These are phyloP conservation scores for Nigrograna mackinnonii DNA, from an alignment of 2,329 filamentous ascomycete genomes.

Conservation along the genomic window DNA sequence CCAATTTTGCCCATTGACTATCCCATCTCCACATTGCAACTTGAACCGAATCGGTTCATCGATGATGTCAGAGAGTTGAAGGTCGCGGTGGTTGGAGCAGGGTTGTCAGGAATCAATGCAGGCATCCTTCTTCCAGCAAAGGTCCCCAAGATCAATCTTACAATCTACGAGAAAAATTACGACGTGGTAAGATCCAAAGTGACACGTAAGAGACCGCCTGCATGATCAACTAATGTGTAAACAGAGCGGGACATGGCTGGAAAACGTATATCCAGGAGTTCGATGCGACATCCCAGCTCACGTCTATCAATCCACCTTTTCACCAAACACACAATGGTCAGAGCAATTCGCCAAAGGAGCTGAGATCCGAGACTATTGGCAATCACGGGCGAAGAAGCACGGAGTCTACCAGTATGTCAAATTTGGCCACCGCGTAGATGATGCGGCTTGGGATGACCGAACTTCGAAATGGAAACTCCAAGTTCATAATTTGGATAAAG, in stretches of 20 bases:
- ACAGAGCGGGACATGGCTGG: conserved; percentile 39
- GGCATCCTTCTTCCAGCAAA: conserved; percentile 70
- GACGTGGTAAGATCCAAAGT: conserved; percentile 24
- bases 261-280: conserved; percentile 39
- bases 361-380: conserved; percentile 49
- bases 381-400: conserved; percentile 42
- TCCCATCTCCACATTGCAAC: conserved; percentile 26
- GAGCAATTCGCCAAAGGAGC: conserved; percentile 44
- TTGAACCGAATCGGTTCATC: conserved; percentile 29
- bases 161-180: conserved; percentile 54
- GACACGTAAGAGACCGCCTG: no score
- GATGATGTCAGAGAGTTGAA: conserved; percentile 38
- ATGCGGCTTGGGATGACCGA: conserved; percentile 43
- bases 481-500: conserved; percentile 54
- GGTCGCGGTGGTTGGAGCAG: conserved; percentile 67
- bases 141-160: conserved; percentile 66
- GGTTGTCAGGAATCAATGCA: conserved; percentile 65
- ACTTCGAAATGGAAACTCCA: conserved; percentile 62
- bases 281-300: conserved; percentile 37
- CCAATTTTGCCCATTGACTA: conserved; percentile 22
- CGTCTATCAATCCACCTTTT: conserved; percentile 48
- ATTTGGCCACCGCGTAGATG: conserved; percentile 41
- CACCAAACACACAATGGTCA: conserved; percentile 49
- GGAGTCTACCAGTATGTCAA: conserved; percentile 43
- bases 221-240: no score